Evolutionary conservation across 1,284 basidiomycete genomes (phyloP), one percentile per base, ranked within the genome.

Genomic region (Coniferiporia weirii): DNA sequence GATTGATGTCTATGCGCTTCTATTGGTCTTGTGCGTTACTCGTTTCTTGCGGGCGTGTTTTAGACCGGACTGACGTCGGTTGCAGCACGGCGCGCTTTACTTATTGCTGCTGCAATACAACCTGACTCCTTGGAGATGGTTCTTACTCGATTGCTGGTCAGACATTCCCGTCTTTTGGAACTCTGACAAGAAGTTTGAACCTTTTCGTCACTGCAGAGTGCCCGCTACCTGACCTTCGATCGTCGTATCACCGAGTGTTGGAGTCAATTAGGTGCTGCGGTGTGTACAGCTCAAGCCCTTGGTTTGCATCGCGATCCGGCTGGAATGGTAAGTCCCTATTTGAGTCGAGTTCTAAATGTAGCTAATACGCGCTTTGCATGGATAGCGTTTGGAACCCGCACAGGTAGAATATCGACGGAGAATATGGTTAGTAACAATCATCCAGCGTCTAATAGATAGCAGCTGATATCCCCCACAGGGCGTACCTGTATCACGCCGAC

Each of bases 401-500:
- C 86, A 90, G 64, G 87, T 92, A 4, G 95, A 98, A 75, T 93
- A 96, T 66, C 82, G 95, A 52, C 83, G 95, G 57, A 82, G 95
- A 27, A 86, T 97, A 64, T 98, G 95, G 94, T 89, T 43, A 58
- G 50, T 59, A 61, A 20, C 57, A 54, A 32, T 19, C 45, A 56
- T 44, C 32, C 32, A 15, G 40, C 43, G 32, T 56, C 61, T 54
- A 45, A 56, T 67, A 59, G 68, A 58, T 20, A 35, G 46, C 13
- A 50, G 10, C 32, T 20, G n/a, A 20, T 9, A 56, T 59, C 57
- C 12, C 12, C 9, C 34, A 50, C 61, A 91, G 88, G 89, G 90
- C 92, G 9, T 93, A 95, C 70, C 78, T 97, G 4, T 96, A 95
- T 69, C 93, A 96, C 69, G 92, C 92, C 3, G 95, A 98, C 72